A percentile compares a stretch with the other conserved stretches of the same genome.
These are phyloP conservation scores for Paecilomyces niveus DNA, from an alignment of 2,329 filamentous ascomycete genomes.

Conservation along the genomic window DNA sequence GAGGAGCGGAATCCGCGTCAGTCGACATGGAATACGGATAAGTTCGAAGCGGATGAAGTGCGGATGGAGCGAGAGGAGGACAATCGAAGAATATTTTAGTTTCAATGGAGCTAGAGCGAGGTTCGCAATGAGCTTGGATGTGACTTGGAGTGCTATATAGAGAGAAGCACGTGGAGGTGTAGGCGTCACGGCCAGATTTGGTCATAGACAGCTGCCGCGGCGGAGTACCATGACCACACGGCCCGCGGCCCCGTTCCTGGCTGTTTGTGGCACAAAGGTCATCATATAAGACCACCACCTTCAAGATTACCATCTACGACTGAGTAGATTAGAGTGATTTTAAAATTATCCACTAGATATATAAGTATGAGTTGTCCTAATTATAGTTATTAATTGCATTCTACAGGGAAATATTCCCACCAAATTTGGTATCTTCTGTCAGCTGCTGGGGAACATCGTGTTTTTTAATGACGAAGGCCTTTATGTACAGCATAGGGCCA, in stretches of 20 bases:
- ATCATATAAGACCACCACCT: background rate
- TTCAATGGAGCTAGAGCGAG: background rate
- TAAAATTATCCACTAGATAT: background rate
- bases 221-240: background rate
- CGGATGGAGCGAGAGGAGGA: background rate
- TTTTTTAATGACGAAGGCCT: constrained; percentile 11
- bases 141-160: background rate
- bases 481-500: constrained; percentile 25
- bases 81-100: background rate
- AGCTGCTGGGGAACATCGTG: background rate
- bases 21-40: constrained; percentile 7
- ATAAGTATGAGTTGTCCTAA: background rate
- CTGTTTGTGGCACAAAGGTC: background rate
- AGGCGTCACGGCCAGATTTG: background rate
- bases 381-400: background rate
- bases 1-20: background rate
- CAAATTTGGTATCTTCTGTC: background rate
- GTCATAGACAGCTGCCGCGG: background rate
- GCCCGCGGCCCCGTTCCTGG: background rate
- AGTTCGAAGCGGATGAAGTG: background rate
- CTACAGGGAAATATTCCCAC: background rate
- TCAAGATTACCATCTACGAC: background rate
- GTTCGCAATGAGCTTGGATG: background rate
- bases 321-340: background rate
- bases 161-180: background rate